Evolutionary conservation across 176 grass and related monocot genomes (phyloP), one percentile per base, ranked within the genome.

Genomic region (Rhipidocladum racemiflorum): DNA sequence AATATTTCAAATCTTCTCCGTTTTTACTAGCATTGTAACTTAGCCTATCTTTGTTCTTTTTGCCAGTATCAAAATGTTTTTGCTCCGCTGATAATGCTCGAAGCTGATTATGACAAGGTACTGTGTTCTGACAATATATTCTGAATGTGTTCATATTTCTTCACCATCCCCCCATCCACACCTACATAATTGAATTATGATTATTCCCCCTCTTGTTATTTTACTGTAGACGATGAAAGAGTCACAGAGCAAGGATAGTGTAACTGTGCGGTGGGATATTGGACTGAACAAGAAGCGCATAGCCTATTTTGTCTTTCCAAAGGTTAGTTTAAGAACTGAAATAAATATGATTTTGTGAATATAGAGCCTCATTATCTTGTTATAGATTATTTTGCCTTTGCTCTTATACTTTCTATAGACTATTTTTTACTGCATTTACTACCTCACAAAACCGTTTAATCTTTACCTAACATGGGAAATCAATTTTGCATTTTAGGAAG

Each of bases 91-190:
- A 99, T 99, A 80, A 99, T 93, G 78, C 93, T 99, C 48, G 93
- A 99, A 90, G 97, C 97, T 88, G 97, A 99, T 83, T 99, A 99
- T 87, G 97, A 99, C 70, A 99, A 99, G 97, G 97, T 99, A 90
- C 43, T 61, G 29, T 49, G 25, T 86, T 65, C 61, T 72, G 46
- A 29, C 36, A 23, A 72, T 82, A 82, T 73, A 73, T 27, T 46
- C 21, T 36, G 32, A 63, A 50, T 11, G 12, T 65, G 17, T 9
- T 65, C 40, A 44, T 59, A 20, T 77, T 39, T 76, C 25, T 87
- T 82, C 65, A 21, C 13, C 5, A 29, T 55, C 55, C 39, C 14
- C 11, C 13, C 25, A 11, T 14, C 6, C 61, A n/a, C 34, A 30
- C 56, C 25, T 16, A 55, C 8, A 16, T 0, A 49, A 76, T 53